Conservation (phyloP, 768 basidiomycete species). For the Suillus tomentosus region DNA sequence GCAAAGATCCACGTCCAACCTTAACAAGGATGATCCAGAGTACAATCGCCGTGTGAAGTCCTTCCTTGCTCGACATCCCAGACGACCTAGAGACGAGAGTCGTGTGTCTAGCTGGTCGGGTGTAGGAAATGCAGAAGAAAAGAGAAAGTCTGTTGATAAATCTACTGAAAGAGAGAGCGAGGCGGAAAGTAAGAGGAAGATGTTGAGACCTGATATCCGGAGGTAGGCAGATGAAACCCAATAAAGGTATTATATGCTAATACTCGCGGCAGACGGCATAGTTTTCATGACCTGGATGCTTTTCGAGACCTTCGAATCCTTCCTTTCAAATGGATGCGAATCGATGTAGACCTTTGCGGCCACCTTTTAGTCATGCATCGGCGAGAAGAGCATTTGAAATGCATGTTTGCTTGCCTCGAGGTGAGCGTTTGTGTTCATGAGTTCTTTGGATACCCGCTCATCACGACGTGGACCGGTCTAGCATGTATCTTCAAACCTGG, state of each 20-base stretch:
- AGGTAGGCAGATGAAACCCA: slow-evolving; percentile 4
- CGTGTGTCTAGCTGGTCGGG: slow-evolving; percentile 54
- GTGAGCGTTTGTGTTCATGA: slow-evolving; percentile 32
- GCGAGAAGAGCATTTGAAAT: slow-evolving; percentile 66
- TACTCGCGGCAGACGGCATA: slow-evolving; percentile 48
- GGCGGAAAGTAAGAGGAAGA: slow-evolving; percentile 14
- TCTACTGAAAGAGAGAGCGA: slow-evolving; percentile 18
- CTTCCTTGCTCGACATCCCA: slow-evolving; percentile 20
- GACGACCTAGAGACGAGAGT: slow-evolving; percentile 24
- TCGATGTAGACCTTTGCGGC: slow-evolving; percentile 79
- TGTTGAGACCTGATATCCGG: slow-evolving; percentile 5
- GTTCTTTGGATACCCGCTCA: slow-evolving; percentile 9
- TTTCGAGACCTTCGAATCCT: slow-evolving; percentile 50
- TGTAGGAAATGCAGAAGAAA: slow-evolving; percentile 26
- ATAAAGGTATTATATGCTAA: slow-evolving; percentile 8
- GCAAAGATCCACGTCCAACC: slow-evolving; percentile 2
- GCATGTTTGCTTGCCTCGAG: slow-evolving; percentile 61
- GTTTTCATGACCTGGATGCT: slow-evolving; percentile 64
- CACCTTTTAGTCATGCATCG: slow-evolving; percentile 70
- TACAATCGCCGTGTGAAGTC: slow-evolving; percentile 38
- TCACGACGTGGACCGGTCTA: slow-evolving; percentile 22
- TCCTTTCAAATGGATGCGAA: slow-evolving; percentile 64
- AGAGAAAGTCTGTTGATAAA: slow-evolving; percentile 12
- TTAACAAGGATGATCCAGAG: slow-evolving; percentile 14
- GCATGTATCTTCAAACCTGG: slow-evolving; percentile 55